phyloP scores from a whole-genome alignment of 2,329 filamentous ascomycete genomes.

The Teratosphaeria nubilosa region DNA sequence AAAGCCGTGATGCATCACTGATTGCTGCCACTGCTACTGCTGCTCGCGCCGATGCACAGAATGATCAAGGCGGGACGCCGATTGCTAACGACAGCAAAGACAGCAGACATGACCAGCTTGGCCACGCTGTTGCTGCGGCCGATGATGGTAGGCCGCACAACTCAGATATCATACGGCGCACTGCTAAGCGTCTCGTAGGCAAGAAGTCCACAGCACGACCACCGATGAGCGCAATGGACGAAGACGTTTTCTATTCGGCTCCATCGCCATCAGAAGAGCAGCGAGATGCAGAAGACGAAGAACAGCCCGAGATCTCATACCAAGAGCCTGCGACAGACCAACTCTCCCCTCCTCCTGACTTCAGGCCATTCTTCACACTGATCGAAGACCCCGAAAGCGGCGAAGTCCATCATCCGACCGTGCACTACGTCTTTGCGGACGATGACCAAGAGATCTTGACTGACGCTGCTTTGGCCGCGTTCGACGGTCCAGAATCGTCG shows the following conservation, averaged over 20 bases:
- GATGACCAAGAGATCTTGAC: conserved; percentile 74
- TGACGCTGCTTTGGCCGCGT: conserved; percentile 48
- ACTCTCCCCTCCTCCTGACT: conserved; percentile 35
- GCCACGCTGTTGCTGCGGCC: not conserved
- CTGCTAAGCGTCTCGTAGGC: not conserved
- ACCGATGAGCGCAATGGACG: not conserved
- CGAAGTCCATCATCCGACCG: conserved; percentile 69
- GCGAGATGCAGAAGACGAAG: not conserved
- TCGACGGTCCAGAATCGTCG: conserved; percentile 38
- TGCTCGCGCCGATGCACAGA: not conserved
- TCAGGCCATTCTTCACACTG: conserved; percentile 77
- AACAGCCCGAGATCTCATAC: not conserved
- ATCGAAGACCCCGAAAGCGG: conserved; percentile 65
- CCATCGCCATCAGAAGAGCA: not conserved
- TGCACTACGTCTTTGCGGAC: conserved; percentile 89
- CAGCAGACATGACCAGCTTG: not conserved
- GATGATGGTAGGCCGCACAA: not conserved
- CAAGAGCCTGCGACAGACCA: conserved; percentile 5
- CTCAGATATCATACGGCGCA: not conserved
- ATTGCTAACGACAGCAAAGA: not conserved
- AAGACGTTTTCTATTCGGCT: not conserved
- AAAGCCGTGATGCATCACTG: not conserved
- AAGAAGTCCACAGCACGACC: not conserved
- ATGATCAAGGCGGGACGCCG: not conserved
- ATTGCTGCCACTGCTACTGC: not conserved